Evolutionary conservation across 805 yeast genomes (phyloP).

Genomic region (Candida dajiaensis): DNA sequence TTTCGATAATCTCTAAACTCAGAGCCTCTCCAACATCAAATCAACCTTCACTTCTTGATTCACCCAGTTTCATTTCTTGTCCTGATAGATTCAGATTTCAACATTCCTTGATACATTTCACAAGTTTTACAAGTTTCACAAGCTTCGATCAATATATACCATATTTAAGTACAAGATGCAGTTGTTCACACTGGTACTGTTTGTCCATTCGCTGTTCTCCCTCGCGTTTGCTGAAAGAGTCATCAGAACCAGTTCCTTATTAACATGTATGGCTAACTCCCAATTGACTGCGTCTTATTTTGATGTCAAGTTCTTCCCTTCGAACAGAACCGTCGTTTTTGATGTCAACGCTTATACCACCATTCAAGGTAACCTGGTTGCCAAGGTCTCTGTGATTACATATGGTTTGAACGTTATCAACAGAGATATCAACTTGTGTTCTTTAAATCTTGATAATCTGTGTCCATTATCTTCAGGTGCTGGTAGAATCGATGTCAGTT

Average conservation of each 20-base stretch:
- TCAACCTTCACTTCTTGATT: too few species aligned
- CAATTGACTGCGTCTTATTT: slow-evolving; percentile 80
- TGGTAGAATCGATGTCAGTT: slow-evolving; percentile 74
- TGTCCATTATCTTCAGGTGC: slow-evolving; percentile 87
- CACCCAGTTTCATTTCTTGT: too few species aligned
- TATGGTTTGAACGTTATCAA: slow-evolving; percentile 71
- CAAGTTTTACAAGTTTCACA: not conserved
- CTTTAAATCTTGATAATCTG: slow-evolving; percentile 44
- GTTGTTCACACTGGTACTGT: slow-evolving; percentile 2
- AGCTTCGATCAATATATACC: not conserved
- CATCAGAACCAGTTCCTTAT: slow-evolving; percentile 57
- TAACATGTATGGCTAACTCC: slow-evolving; percentile 91
- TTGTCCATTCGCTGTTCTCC: slow-evolving; percentile 8
- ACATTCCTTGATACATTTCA: too few species aligned
- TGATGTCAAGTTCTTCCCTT: slow-evolving; percentile 68
- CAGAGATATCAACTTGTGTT: slow-evolving; percentile 58
- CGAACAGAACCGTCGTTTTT: slow-evolving; percentile 53
- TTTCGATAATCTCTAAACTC: too few species aligned
- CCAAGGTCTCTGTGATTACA: slow-evolving; percentile 60
- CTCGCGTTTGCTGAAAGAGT: slow-evolving; percentile 8
- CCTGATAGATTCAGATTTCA: not conserved
- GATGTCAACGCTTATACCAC: slow-evolving; percentile 76
- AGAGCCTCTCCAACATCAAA: too few species aligned
- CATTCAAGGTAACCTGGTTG: slow-evolving; percentile 60
- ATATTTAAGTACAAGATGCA: slow-evolving; percentile 4